Percentiles rank a stretch among this genome's conserved stretches.
These are phyloP conservation scores for Gryganskiella cystojenkinii DNA, from an alignment of 192 early-diverging fungal genomes.

Conservation along the genomic window DNA sequence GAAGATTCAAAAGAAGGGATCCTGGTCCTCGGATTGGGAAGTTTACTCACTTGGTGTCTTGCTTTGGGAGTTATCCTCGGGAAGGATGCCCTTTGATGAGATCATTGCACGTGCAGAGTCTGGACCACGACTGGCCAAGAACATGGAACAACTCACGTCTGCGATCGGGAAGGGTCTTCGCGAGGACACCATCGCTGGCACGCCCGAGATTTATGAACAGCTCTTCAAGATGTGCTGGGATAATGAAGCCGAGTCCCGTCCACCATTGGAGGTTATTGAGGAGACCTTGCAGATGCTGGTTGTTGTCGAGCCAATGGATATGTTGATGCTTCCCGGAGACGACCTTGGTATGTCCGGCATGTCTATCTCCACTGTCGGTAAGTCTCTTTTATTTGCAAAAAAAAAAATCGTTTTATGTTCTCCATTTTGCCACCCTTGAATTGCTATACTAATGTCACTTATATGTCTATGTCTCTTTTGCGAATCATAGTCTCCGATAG, in stretches of 20 bases:
- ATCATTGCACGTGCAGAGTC: slow-evolving; percentile 48
- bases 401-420: not conserved
- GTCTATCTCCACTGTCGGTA: slow-evolving; percentile 43
- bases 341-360: slow-evolving; percentile 31
- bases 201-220: slow-evolving; percentile 50
- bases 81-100: slow-evolving; percentile 44
- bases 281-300: slow-evolving; percentile 50
- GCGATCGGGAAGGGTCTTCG: slow-evolving; percentile 47
- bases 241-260: slow-evolving; percentile 25
- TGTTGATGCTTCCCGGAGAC: slow-evolving; percentile 51
- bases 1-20: slow-evolving; percentile 10
- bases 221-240: slow-evolving; percentile 54
- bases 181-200: slow-evolving; percentile 36
- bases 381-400: too few species aligned
- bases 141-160: slow-evolving; percentile 35
- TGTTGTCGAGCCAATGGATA: slow-evolving; percentile 52
- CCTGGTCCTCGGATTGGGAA: slow-evolving; percentile 38
- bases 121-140: slow-evolving; percentile 37
- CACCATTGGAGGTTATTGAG: slow-evolving; percentile 46
- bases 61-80: slow-evolving; percentile 47
- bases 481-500: slow-evolving; percentile 40
- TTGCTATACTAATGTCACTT: not conserved
- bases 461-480: not conserved
- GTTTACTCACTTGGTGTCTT: slow-evolving; percentile 42
- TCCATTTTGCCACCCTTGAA: not conserved